Percentiles rank a stretch among this genome's conserved stretches.
Evolutionary conservation across 164 flowering plant genomes (phyloP).

Genomic region (Vitis riparia): DNA sequence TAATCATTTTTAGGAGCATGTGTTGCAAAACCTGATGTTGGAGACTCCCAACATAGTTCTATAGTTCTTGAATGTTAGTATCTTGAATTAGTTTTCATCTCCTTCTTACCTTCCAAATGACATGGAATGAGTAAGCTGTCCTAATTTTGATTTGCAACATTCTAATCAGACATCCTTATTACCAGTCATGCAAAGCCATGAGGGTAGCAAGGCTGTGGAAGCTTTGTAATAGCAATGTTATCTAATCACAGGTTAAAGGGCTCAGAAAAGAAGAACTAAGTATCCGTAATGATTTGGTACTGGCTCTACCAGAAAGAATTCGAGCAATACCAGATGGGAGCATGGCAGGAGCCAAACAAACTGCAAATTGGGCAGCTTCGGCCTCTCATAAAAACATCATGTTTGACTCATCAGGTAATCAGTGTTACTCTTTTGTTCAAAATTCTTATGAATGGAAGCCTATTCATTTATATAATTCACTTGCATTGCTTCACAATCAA

Average conservation of each 20-base stretch:
- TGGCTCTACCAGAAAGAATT: slow-evolving; percentile 51
- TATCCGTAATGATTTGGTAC: slow-evolving; percentile 45
- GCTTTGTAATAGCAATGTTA: neutral
- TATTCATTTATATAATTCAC: neutral
- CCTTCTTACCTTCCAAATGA: neutral
- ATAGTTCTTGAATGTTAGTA: no score
- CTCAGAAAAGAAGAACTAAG: slow-evolving; percentile 48
- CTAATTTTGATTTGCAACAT: neutral
- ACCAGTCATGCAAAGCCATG: neutral
- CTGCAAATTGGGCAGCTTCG: slow-evolving; percentile 48
- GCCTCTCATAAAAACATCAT: slow-evolving; percentile 40
- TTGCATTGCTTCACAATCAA: neutral
- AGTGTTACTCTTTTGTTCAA: neutral
- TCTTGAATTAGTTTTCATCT: no score
- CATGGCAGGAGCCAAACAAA: slow-evolving; percentile 28
- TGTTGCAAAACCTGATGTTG: no score
- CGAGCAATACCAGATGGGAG: slow-evolving; percentile 61
- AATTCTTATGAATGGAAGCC: neutral
- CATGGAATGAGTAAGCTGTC: neutral
- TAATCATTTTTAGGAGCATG: no score
- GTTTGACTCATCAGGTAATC: slow-evolving; percentile 49
- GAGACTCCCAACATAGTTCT: no score
- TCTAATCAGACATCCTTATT: neutral
- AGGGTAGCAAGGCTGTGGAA: neutral
- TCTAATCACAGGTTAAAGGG: slow-evolving; percentile 52